A percentile compares a stretch with the other conserved stretches of the same genome.
Conservation (phyloP, 306 rosid species). For the Purshia tridentata region DNA sequence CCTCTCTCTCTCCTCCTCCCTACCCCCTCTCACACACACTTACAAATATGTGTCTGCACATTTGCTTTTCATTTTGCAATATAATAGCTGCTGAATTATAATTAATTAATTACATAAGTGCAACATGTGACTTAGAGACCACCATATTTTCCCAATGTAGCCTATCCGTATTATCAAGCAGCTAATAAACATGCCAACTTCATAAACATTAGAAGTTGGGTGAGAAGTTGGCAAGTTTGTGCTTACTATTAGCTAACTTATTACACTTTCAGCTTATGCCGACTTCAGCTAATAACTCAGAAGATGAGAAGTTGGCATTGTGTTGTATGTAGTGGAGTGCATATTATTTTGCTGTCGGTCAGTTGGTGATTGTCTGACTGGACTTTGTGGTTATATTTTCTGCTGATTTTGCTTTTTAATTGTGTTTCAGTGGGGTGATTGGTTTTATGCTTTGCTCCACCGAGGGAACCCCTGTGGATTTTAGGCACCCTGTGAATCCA, state of each 20-base stretch:
- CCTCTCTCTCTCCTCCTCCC: neutral
- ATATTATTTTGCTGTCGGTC: neutral
- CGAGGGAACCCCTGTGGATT: slow-evolving; percentile 86
- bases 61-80: neutral
- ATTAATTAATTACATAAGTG: neutral
- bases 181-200: too few relatives aligned
- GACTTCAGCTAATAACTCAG: too few relatives aligned
- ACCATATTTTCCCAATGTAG: neutral
- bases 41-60: neutral
- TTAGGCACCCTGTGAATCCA: slow-evolving; percentile 89
- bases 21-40: neutral
- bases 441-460: slow-evolving; percentile 99
- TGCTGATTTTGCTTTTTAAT: slow-evolving; percentile 11
- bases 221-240: too few relatives aligned
- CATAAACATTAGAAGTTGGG: too few relatives aligned
- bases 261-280: too few relatives aligned
- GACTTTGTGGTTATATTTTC: neutral
- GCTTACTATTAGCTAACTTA: too few relatives aligned
- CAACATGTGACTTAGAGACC: neutral
- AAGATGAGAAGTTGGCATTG: neutral
- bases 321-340: neutral
- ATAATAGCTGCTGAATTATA: neutral
- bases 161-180: too few relatives aligned
- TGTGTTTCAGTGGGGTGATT: slow-evolving; percentile 84
- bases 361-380: neutral